Conservation (phyloP, 495 filamentous ascomycete species). For the Tricharina praecox region DNA sequence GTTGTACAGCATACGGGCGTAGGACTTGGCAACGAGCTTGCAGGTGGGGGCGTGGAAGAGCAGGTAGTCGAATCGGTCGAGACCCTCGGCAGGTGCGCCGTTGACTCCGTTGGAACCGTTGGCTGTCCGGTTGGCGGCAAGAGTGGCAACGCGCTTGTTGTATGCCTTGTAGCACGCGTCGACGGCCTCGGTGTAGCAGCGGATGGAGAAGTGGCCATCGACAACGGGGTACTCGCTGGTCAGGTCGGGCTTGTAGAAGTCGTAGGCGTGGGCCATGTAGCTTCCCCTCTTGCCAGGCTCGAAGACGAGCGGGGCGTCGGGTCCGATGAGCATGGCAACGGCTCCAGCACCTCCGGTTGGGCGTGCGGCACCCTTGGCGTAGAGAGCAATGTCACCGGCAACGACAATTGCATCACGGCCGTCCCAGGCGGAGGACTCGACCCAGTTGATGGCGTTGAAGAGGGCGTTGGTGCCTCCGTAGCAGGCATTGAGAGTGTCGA, state of each 20-base stretch:
- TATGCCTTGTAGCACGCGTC: constrained; percentile 95
- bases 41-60: constrained; percentile 92
- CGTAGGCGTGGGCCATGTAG: constrained; percentile 82
- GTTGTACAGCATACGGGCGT: constrained; percentile 89
- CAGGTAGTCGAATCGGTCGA: constrained; percentile 93
- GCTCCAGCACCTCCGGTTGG: constrained; percentile 91
- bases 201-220: constrained; percentile 86
- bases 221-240: constrained; percentile 96
- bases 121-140: constrained; percentile 35
- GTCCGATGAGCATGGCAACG: constrained; percentile 87
- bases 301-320: constrained; percentile 76
- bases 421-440: constrained; percentile 97
- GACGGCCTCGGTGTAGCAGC: constrained; percentile 89
- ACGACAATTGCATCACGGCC: constrained; percentile 87
- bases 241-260: constrained; percentile 98
- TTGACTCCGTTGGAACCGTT: constrained; percentile 40
- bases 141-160: constrained; percentile 58
- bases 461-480: constrained; percentile 96
- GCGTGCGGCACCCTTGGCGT: constrained; percentile 87
- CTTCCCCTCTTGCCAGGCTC: constrained; percentile 82
- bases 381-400: constrained; percentile 92
- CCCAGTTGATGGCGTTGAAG: constrained; percentile 94
- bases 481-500: constrained; percentile 94
- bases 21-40: constrained; percentile 93
- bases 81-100: constrained; percentile 40